Conservation (phyloP, 768 basidiomycete species). For the Lactarius akahatsu region DNA sequence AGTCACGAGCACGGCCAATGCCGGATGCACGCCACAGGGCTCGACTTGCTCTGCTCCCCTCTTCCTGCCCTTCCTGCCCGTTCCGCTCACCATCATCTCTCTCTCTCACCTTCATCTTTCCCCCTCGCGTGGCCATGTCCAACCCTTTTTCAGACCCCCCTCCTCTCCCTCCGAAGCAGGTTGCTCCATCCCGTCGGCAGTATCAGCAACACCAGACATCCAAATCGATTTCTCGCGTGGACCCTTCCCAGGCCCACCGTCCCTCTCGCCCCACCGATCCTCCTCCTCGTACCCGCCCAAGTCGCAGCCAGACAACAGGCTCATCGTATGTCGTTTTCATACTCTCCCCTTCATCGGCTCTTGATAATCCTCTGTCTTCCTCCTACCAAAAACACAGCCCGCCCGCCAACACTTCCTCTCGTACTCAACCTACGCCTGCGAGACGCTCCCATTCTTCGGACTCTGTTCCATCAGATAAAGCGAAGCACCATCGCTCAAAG, state of each 20-base stretch:
- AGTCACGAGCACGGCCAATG: not conserved
- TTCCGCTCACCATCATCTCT: not conserved
- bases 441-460: conserved; percentile 54
- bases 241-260: conserved; percentile 71
- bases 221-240: conserved; percentile 38
- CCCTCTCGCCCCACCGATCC: conserved; percentile 48
- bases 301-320: conserved; percentile 56
- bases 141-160: conserved; percentile 33
- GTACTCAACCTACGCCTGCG: conserved; percentile 32
- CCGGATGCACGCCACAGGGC: not conserved
- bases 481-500: conserved; percentile 47
- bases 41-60: not conserved
- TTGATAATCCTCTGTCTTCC: conserved; percentile 15
- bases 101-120: not conserved
- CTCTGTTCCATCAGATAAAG: conserved; percentile 47
- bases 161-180: conserved; percentile 38
- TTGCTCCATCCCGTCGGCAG: conserved; percentile 29
- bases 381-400: conserved; percentile 12
- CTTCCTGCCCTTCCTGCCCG: not conserved
- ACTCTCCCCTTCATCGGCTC: conserved; percentile 21
- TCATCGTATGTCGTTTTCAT: conserved; percentile 41
- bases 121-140: conserved; percentile 20
- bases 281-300: conserved; percentile 47
- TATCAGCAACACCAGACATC: conserved; percentile 11
- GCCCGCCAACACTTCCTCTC: conserved; percentile 12